Evolutionary conservation across 495 filamentous ascomycete species (phyloP).

Genomic region (Platismatia glauca): DNA sequence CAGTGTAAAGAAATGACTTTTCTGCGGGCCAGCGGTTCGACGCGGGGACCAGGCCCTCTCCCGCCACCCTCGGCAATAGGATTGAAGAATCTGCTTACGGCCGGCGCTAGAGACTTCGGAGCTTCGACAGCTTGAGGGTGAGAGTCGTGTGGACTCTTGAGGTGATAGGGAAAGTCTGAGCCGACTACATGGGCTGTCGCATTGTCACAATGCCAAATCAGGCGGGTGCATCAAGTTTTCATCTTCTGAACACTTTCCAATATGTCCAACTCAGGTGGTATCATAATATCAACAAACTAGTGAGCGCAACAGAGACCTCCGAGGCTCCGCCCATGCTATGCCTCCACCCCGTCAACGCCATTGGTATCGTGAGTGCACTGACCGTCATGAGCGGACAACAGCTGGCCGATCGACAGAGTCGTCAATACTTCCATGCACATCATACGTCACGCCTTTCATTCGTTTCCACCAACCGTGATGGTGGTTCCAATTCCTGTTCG

Average conservation of each 20-base stretch:
- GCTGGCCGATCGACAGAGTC: not conserved
- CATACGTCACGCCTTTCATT: conserved; percentile 8
- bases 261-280: not conserved
- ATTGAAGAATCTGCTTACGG: not conserved
- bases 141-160: too few species aligned
- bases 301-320: not conserved
- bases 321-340: not conserved
- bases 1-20: too few species aligned
- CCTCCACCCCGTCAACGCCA: not conserved
- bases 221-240: not conserved
- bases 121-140: too few species aligned
- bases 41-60: not conserved
- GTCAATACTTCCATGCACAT: conserved; percentile 10
- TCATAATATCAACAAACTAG: not conserved
- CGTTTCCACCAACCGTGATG: conserved; percentile 15
- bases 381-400: not conserved
- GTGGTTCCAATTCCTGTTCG: conserved; percentile 8
- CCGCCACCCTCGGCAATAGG: not conserved
- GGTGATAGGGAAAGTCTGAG: not conserved
- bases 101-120: conserved; percentile 6
- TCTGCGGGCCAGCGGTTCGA: too few species aligned
- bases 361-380: not conserved
- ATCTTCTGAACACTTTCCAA: not conserved
- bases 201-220: not conserved
- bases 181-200: not conserved